A percentile compares a stretch with the other conserved stretches of the same genome.
Conservation (phyloP, 305 asterid genomes). For the Rubia peregrina region DNA sequence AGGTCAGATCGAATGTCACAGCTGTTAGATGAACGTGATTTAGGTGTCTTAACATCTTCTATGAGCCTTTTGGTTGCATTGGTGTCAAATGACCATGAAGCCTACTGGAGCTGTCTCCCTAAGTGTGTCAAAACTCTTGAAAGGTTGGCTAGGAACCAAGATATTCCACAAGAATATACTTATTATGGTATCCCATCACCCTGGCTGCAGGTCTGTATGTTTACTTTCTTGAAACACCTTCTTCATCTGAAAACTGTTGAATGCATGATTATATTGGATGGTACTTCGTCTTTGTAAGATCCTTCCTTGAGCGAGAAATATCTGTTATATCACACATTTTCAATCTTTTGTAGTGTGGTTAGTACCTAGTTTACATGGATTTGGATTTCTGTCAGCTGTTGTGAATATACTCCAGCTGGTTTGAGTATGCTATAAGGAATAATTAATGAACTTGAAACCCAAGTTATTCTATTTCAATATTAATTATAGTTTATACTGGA, state of each 20-base stretch:
- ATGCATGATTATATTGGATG: not conserved
- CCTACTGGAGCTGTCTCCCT: constrained; percentile 96
- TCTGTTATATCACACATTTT: not conserved
- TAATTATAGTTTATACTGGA: not conserved
- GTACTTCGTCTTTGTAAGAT: not conserved
- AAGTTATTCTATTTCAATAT: not conserved
- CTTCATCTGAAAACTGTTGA: not conserved
- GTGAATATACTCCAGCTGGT: not conserved
- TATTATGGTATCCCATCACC: constrained; percentile 99
- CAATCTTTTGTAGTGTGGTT: not conserved
- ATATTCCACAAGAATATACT: constrained; percentile 97
- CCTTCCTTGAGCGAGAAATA: not conserved
- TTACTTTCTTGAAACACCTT: constrained; percentile 7
- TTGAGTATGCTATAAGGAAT: not conserved
- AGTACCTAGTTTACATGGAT: not conserved
- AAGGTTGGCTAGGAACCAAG: constrained; percentile 94
- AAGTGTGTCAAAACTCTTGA: constrained; percentile 89
- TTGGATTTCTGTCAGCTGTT: not conserved
- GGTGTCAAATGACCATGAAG: constrained; percentile 91
- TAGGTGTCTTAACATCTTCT: constrained; percentile 94
- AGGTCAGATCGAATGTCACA: constrained; percentile 99
- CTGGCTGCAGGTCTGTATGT: constrained; percentile 93
- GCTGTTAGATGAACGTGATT: constrained; percentile 94
- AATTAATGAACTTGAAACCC: not conserved
- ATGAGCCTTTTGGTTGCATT: constrained; percentile 95